phyloP scores from a whole-genome alignment of 202 grass and related monocot genomes.

The Schoenoplectus tabernaemontani region DNA sequence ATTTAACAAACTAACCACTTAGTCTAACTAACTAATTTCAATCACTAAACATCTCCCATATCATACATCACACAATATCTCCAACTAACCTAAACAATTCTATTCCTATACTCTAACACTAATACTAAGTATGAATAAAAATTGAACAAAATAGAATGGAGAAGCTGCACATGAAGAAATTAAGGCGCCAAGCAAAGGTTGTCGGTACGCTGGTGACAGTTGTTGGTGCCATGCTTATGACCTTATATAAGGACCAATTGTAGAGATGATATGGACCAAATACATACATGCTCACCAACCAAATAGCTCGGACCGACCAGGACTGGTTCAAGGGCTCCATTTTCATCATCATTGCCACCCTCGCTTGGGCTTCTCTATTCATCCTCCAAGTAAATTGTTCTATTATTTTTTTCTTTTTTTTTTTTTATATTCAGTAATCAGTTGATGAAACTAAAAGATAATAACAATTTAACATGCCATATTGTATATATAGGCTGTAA shows the following conservation, averaged over 20 bases:
- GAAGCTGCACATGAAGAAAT: conserved; percentile 73
- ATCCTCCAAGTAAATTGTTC: conserved; percentile 59
- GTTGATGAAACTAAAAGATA: background rate
- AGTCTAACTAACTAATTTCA: too few relatives aligned
- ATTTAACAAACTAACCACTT: too few relatives aligned
- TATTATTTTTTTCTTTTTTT: background rate
- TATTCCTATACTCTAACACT: too few relatives aligned
- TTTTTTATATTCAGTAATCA: background rate
- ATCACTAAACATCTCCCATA: too few relatives aligned
- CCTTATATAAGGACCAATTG: conserved; percentile 79
- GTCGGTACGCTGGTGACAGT: conserved; percentile 78
- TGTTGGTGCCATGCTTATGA: conserved; percentile 96
- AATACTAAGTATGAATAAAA: background rate
- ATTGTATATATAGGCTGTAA: conserved; percentile 39
- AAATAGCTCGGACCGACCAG: conserved; percentile 35
- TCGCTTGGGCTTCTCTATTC: conserved; percentile 95
- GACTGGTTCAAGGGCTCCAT: conserved; percentile 90
- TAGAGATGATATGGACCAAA: conserved; percentile 73
- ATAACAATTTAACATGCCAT: background rate
- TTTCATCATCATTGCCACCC: conserved; percentile 84
- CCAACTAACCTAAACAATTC: too few relatives aligned
- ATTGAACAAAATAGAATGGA: conserved; percentile 91
- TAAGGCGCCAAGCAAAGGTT: conserved; percentile 84
- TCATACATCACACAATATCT: too few relatives aligned
- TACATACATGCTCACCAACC: conserved; percentile 38